Evolutionary conservation across 345 rosid genomes (phyloP), one percentile per base, ranked within the genome.

Genomic region (Eucalyptus cloeziana): DNA sequence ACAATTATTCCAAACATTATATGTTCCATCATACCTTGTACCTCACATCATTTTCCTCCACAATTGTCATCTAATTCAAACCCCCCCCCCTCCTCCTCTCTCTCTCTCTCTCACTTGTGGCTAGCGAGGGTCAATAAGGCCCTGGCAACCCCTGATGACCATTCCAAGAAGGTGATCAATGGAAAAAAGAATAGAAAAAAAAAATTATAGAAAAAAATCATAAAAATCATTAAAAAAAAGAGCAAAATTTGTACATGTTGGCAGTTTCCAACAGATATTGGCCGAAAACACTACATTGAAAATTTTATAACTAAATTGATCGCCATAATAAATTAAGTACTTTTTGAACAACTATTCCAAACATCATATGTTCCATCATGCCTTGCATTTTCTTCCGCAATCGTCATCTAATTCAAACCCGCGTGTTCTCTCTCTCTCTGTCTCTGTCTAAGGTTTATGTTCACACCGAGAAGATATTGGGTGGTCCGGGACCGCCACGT

Each of bases 261-360:
- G 30, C 6, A 24, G 13, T 56, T 56, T 49, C 5, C 51, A 49
- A 4, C 51, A 1, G 6, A 56, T 3, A 56, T 24, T 10, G 62
- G 30, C 13, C 1, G 1, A 56, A 56, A 24, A 56, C 13, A 1
- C 2, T 13, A 13, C 19, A n/a, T 33, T 33, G 2, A 69, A 33
- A 69, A 4, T 15, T 31, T 67, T 67, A 31, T 67, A 2, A 62
- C 10, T 69, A 17, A 33, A 69, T 69, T 69, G 13, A 6, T 19
- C 4, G 0, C 2, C 3, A 6, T 37, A 37, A 71, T 37, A 71
- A 19, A 37, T 71, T 37, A 19, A 37, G 4, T 5, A 19, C 4
- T 40, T 37, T 37, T 76, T 5, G 14, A 21, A 37, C 15, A 71
- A 37, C 19, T 37, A 37, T 76, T 19, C 45, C 15, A 10, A 67